These are phyloP conservation scores for Ophiostoma angusticollis DNA, from an alignment of 2,329 filamentous ascomycete species.

Conservation along the genomic window DNA sequence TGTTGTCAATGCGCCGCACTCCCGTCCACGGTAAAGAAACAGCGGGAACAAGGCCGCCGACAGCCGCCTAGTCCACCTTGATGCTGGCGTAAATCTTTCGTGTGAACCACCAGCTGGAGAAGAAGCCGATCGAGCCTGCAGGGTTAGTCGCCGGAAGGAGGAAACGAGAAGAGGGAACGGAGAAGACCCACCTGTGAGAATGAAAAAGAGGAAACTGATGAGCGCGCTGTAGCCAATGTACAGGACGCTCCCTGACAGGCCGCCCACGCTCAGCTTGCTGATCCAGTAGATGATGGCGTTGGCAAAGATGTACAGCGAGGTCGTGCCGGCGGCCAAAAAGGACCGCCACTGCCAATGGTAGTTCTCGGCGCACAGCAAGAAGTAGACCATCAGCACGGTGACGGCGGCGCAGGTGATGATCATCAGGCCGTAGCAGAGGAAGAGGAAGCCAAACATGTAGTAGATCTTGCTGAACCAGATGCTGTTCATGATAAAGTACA, in stretches of 20 bases:
- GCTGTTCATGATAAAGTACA: slow-evolving; percentile 98
- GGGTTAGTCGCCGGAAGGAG: background rate
- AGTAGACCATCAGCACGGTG: slow-evolving; percentile 90
- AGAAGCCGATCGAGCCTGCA: slow-evolving; percentile 85
- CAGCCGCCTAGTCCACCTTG: slow-evolving; percentile 69
- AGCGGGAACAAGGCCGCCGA: too few species aligned
- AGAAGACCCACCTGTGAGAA: slow-evolving; percentile 66
- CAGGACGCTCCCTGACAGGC: slow-evolving; percentile 73
- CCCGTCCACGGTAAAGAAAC: too few species aligned
- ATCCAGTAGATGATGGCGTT: slow-evolving; percentile 87
- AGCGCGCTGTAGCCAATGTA: slow-evolving; percentile 89
- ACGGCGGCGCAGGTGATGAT: slow-evolving; percentile 88
- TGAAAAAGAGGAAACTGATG: slow-evolving; percentile 82
- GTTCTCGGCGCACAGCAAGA: slow-evolving; percentile 88
- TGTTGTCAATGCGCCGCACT: background rate
- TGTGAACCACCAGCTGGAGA: slow-evolving; percentile 88
- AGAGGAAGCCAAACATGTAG: slow-evolving; percentile 99
- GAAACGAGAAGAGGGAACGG: slow-evolving; percentile 9
- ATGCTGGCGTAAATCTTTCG: slow-evolving; percentile 93
- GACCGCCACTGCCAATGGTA: slow-evolving; percentile 99
- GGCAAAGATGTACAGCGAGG: slow-evolving; percentile 79
- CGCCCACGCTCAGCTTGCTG: slow-evolving; percentile 73
- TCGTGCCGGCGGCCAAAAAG: slow-evolving; percentile 84
- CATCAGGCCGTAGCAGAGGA: slow-evolving; percentile 95
- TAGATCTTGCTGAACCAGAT: slow-evolving; percentile 99